Evolutionary conservation across 495 filamentous ascomycete genomes (phyloP).

Genomic region (Hypoxylon perforatum): DNA sequence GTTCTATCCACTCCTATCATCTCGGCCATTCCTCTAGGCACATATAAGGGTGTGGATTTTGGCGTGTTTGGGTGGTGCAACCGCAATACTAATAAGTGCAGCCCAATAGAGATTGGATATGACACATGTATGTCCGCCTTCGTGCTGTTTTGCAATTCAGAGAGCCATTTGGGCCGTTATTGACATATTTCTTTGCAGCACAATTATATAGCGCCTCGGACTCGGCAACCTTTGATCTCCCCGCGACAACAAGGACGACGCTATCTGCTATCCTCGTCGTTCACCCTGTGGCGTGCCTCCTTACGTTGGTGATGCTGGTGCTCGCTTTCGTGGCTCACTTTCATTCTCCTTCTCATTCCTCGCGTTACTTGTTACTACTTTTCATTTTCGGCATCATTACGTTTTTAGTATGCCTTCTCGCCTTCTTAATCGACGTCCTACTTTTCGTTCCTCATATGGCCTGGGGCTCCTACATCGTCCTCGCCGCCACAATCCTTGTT

Average conservation of each 20-base stretch:
- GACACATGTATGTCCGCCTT: constrained; percentile 70
- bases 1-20: constrained; percentile 94
- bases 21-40: constrained; percentile 82
- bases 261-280: constrained; percentile 93
- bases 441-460: constrained; percentile 93
- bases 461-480: constrained; percentile 95
- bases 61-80: constrained; percentile 95
- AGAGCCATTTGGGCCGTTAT: constrained; percentile 22
- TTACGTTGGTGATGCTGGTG: constrained; percentile 85
- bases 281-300: constrained; percentile 87
- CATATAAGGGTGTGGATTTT: constrained; percentile 79
- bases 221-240: constrained; percentile 75
- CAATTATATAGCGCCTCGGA: constrained; percentile 51
- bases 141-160: background rate
- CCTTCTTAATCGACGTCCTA: constrained; percentile 94
- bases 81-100: constrained; percentile 64
- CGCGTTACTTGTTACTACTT: constrained; percentile 83
- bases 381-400: constrained; percentile 88
- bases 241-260: constrained; percentile 76
- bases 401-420: constrained; percentile 83
- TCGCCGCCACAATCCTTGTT: constrained; percentile 89
- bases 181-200: constrained; percentile 53
- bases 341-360: constrained; percentile 90
- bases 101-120: constrained; percentile 84
- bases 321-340: constrained; percentile 86